Evolutionary conservation across 176 grass and related monocot genomes (phyloP).

Genomic region (Carex littledalei): DNA sequence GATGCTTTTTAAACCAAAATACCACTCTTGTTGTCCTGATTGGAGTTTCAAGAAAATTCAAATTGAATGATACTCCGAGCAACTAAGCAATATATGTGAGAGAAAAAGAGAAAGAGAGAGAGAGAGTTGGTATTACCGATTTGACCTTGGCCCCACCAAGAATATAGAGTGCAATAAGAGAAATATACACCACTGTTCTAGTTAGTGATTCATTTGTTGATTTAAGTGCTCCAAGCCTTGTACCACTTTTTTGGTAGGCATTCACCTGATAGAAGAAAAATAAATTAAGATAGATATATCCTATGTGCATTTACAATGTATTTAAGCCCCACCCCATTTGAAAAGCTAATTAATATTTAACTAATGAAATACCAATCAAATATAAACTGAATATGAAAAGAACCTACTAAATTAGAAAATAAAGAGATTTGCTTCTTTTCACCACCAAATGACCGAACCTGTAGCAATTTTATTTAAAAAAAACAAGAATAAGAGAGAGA

Average conservation of each 20-base stretch:
- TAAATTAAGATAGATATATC: background rate
- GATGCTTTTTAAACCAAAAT: background rate
- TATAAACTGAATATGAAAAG: background rate
- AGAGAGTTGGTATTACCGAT: constrained; percentile 39
- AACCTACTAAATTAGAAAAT: constrained; percentile 71
- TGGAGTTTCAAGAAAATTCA: background rate
- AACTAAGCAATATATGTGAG: background rate
- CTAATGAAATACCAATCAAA: background rate
- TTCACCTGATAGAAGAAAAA: constrained; percentile 44
- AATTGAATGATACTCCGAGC: background rate
- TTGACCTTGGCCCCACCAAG: constrained; percentile 95
- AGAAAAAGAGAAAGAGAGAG: background rate
- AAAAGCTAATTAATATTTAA: background rate
- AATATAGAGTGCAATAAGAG: constrained; percentile 71
- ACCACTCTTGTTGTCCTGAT: too few relatives aligned
- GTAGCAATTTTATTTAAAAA: background rate
- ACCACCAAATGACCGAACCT: constrained; percentile 95
- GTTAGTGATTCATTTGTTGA: constrained; percentile 96
- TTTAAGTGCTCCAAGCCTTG: constrained; percentile 82
- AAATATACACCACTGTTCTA: constrained; percentile 83
- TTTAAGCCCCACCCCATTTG: background rate
- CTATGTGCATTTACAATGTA: background rate
- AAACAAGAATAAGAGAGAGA: constrained; percentile 21
- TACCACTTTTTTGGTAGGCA: constrained; percentile 78
- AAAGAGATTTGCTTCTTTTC: constrained; percentile 88